These are phyloP conservation scores for Phylloporus sp. DNA, from an alignment of 1,284 basidiomycete species.

Conservation along the genomic window DNA sequence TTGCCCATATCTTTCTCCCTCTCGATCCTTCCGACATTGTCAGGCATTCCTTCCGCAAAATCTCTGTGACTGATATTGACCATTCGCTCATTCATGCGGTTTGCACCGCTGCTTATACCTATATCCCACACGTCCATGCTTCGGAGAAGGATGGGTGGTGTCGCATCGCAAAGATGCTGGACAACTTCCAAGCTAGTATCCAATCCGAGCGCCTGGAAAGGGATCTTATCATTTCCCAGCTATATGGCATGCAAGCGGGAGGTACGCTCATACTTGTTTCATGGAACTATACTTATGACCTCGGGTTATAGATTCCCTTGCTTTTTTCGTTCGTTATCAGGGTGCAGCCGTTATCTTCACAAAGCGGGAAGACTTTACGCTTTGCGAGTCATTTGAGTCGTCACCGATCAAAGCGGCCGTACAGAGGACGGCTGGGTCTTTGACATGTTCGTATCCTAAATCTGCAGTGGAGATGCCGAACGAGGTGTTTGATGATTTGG, in stretches of 20 bases:
- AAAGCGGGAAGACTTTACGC: neutral
- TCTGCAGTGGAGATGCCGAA: neutral
- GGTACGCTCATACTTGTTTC: neutral
- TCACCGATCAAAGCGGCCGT: neutral
- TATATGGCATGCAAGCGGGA: neutral
- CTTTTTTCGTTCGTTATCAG: neutral
- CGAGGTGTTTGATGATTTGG: neutral
- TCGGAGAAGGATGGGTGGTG: conserved; percentile 10
- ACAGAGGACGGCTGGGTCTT: neutral
- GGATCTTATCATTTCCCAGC: neutral
- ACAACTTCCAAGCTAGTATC: neutral
- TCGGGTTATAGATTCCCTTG: neutral
- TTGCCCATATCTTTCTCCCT: too few species aligned
- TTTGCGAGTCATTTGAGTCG: neutral
- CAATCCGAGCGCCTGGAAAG: neutral
- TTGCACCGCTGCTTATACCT: too few species aligned
- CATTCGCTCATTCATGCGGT: too few species aligned
- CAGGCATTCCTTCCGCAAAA: too few species aligned
- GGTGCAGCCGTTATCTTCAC: neutral
- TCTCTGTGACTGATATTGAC: too few species aligned
- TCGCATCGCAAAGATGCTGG: neutral
- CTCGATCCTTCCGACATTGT: too few species aligned
- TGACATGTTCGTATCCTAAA: neutral
- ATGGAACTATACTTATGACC: neutral
- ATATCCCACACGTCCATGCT: neutral